A percentile compares a stretch with the other conserved stretches of the same genome.
Evolutionary conservation across 345 rosid genomes (phyloP).

Genomic region (Gossypium sturtianum): DNA sequence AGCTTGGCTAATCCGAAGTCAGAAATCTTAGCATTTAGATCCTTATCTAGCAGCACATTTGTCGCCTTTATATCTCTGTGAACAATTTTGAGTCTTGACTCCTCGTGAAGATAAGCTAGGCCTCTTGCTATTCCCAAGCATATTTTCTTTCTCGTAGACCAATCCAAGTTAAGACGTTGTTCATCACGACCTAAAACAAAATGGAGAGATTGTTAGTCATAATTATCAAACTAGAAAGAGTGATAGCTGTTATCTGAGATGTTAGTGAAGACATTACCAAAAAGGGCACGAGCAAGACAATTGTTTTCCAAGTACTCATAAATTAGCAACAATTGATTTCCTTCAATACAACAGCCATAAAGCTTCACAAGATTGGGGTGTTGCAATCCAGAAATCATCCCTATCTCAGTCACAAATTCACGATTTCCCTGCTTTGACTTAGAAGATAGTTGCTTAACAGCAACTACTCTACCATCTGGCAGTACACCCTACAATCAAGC

Average conservation of each 20-base stretch:
- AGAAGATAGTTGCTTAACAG: slow-evolving; percentile 67
- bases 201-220: not conserved
- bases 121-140: slow-evolving; percentile 51
- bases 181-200: slow-evolving; percentile 34
- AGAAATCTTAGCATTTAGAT: slow-evolving; percentile 59
- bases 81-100: slow-evolving; percentile 65
- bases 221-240: not conserved
- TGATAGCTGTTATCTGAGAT: not conserved
- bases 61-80: slow-evolving; percentile 73
- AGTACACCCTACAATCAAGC: slow-evolving; percentile 43
- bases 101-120: slow-evolving; percentile 59
- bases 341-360: slow-evolving; percentile 59
- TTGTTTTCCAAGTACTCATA: slow-evolving; percentile 68
- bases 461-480: slow-evolving; percentile 46
- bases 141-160: slow-evolving; percentile 53
- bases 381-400: slow-evolving; percentile 68
- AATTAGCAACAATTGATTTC: slow-evolving; percentile 52
- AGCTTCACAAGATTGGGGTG: slow-evolving; percentile 65
- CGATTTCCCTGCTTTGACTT: slow-evolving; percentile 71
- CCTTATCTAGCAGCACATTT: slow-evolving; percentile 61
- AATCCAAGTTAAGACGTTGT: slow-evolving; percentile 39
- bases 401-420: slow-evolving; percentile 62
- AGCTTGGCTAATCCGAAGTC: slow-evolving; percentile 74
- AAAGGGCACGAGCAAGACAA: slow-evolving; percentile 56
- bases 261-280: slow-evolving; percentile 32